Evolutionary conservation across 805 yeast genomes (phyloP), one percentile per base, ranked within the genome.

Genomic region (Starmerella floris): DNA sequence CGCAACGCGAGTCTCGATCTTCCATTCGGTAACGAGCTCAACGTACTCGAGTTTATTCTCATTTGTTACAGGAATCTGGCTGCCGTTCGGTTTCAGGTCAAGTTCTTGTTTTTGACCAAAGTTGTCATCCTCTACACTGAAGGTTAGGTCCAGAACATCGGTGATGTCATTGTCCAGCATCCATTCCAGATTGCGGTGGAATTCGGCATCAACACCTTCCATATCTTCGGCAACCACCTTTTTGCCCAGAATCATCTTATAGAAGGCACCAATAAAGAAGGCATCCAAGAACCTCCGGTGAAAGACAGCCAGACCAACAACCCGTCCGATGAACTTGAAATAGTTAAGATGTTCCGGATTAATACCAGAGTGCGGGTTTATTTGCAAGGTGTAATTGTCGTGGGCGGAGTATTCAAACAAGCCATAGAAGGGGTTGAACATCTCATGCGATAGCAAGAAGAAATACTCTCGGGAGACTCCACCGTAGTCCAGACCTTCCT

Each of bases 401-500:
- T 87, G 94, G 30, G 97, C 93, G 16, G 96, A 85, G 63, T 91
- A 91, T 65, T 91, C 96, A 62, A 91, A 91, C 57, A 91, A 68
- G 66, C 99, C 88, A 63, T 91, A 91, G 63, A 87, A 83, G 49
- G 99, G 99, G 61, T 91, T 87, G 64, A 91, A 91, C 95, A 91
- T 91, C 64, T 91, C 97, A 61, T 91, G 98, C 3, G 97, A 87
- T 52, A 91, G 70, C 60, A 87, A 71, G 67, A 87, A 91, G 79
- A 91, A 91, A 63, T 84, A 91, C 64, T 91, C 99, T 68, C 99
- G 75, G 25, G 96, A 84, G 49, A 91, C 97, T 61, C 99, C 99
- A 72, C 99, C 99, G 61, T 91, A 91, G 69, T 91, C 99, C 56
- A 91, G 74, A 63, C 98, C 99, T 69, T 91, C 99, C 68, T 91